Conservation (phyloP, 441 rosid species). For the Caryocar brasiliense region DNA sequence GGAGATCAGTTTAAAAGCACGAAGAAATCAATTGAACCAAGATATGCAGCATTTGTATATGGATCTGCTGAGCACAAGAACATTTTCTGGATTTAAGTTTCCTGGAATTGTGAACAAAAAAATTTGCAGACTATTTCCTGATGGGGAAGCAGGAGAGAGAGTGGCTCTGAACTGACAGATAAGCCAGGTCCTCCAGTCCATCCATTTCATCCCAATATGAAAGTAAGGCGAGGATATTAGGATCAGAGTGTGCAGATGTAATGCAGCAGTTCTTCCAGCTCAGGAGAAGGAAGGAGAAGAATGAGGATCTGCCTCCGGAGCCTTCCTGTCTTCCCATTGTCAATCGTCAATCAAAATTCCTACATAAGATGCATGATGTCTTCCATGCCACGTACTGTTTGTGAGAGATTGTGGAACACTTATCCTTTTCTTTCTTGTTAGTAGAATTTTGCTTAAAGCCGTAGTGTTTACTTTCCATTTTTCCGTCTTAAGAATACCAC, state of each 20-base stretch:
- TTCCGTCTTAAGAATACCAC: too few species aligned
- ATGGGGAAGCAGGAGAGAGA: constrained; percentile 28
- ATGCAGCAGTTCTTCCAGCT: constrained; percentile 93
- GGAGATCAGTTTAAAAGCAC: too few species aligned
- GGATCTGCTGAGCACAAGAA: neutral
- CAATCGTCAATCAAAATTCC: constrained; percentile 57
- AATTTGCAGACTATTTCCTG: constrained; percentile 65
- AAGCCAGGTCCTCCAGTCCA: constrained; percentile 78
- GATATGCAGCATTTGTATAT: neutral
- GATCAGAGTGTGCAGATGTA: constrained; percentile 68
- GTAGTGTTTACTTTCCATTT: too few species aligned
- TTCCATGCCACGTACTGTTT: constrained; percentile 63
- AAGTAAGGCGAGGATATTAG: constrained; percentile 62
- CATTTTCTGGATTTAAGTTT: neutral
- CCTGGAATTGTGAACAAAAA: too few species aligned
- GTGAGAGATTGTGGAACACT: constrained; percentile 19
- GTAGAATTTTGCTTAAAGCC: too few species aligned
- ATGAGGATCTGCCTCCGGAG: constrained; percentile 27
- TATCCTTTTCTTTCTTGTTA: neutral
- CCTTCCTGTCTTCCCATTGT: constrained; percentile 44
- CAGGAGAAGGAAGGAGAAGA: constrained; percentile 64
- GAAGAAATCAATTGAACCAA: too few species aligned
- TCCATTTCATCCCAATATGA: constrained; percentile 91
- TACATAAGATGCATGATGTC: constrained; percentile 64
- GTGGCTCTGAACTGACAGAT: constrained; percentile 32